These are phyloP conservation scores for Beauveria rudraprayagi DNA, from an alignment of 2,329 filamentous ascomycete species.

Conservation along the genomic window DNA sequence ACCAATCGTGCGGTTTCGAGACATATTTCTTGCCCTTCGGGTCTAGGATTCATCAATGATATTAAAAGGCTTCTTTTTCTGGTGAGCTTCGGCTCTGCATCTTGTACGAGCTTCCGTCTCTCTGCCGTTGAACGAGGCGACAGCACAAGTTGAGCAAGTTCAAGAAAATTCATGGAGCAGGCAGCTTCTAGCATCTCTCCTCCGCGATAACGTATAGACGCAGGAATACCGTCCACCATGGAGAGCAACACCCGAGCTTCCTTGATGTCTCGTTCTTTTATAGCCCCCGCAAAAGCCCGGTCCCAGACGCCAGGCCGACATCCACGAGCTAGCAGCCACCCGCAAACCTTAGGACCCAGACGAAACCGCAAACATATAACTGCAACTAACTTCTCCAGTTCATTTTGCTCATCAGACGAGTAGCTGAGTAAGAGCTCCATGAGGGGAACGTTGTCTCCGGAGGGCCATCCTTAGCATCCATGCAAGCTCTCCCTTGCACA, in stretches of 20 bases:
- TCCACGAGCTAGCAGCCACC: not conserved
- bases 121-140: not conserved
- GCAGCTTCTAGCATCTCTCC: not conserved
- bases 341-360: not conserved
- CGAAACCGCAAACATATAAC: fast-evolving
- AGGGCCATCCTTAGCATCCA: not conserved
- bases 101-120: not conserved
- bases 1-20: not conserved
- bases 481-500: not conserved
- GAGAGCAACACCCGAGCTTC: not conserved
- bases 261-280: not conserved
- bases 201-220: too few relatives aligned
- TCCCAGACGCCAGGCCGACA: not conserved
- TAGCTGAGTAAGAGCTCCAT: not conserved
- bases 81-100: not conserved
- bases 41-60: not conserved
- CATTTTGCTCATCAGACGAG: not conserved
- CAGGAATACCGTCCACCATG: not conserved
- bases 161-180: not conserved
- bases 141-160: not conserved
- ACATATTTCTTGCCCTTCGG: not conserved
- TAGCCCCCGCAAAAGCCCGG: not conserved
- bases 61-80: not conserved
- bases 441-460: not conserved
- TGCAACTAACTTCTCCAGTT: not conserved